Percentiles rank a stretch among this genome's conserved stretches.
phyloP scores from a whole-genome alignment of 352 stramenopile genomes.

The Thalassiosira sp. region DNA sequence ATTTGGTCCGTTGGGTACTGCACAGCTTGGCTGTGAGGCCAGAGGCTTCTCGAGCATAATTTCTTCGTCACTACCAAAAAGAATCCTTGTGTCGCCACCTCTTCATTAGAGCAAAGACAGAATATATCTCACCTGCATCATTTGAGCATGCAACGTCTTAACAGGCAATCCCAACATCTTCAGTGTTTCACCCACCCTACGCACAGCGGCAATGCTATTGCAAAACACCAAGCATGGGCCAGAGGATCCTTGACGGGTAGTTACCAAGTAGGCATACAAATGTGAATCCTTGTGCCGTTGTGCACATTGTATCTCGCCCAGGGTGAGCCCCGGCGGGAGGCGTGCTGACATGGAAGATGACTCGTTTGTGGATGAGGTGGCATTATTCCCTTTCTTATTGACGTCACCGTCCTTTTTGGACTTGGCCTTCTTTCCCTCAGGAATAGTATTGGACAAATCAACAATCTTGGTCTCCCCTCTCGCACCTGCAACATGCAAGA shows the following conservation, averaged over 20 bases:
- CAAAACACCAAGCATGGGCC: slow-evolving; percentile 83
- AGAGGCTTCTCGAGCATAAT: slow-evolving; percentile 45
- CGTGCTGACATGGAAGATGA: slow-evolving; percentile 29
- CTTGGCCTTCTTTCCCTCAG: slow-evolving; percentile 28
- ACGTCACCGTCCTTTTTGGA: not conserved
- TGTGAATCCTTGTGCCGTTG: slow-evolving; percentile 82
- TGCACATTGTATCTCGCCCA: slow-evolving; percentile 77
- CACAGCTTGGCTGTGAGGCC: slow-evolving; percentile 43
- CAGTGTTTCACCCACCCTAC: slow-evolving; percentile 73
- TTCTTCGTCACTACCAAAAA: slow-evolving; percentile 53
- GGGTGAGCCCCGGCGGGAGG: slow-evolving; percentile 70
- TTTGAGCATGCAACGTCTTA: slow-evolving; percentile 78
- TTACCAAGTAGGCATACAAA: slow-evolving; percentile 81
- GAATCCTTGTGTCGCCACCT: too few relatives aligned
- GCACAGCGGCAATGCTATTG: slow-evolving; percentile 80
- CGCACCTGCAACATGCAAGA: slow-evolving; percentile 69
- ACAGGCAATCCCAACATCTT: slow-evolving; percentile 71
- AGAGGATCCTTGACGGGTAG: slow-evolving; percentile 66
- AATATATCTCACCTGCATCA: slow-evolving; percentile 75
- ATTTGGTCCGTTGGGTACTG: slow-evolving; percentile 40
- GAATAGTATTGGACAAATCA: slow-evolving; percentile 63
- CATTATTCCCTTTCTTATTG: slow-evolving; percentile 9
- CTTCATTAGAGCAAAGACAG: slow-evolving; percentile 38
- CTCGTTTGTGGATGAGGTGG: not conserved
- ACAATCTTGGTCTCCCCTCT: slow-evolving; percentile 79